phyloP scores from a whole-genome alignment of 345 rosid genomes.

The Tarenaya hassleriana region DNA sequence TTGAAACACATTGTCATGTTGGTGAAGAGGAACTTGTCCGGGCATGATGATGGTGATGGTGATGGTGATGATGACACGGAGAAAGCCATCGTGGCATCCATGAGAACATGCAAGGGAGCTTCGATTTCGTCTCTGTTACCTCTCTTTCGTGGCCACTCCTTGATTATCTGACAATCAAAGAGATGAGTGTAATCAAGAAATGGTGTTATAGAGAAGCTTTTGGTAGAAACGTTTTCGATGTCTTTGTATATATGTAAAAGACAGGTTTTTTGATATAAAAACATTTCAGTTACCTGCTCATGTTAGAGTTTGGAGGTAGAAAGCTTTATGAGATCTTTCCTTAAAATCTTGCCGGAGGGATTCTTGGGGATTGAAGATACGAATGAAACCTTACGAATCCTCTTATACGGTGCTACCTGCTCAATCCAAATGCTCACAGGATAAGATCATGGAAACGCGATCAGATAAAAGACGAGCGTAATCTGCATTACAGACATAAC shows the following conservation, averaged over 20 bases:
- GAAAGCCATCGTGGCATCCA: slow-evolving; percentile 20
- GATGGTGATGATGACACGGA: slow-evolving; percentile 24
- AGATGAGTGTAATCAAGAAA: slow-evolving; percentile 3
- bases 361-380: slow-evolving; percentile 63
- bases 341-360: slow-evolving; percentile 69
- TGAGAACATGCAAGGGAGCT: slow-evolving; percentile 31
- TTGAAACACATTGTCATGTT: slow-evolving; percentile 36
- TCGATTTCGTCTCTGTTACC: slow-evolving; percentile 32
- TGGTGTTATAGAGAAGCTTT: slow-evolving; percentile 2
- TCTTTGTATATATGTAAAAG: slow-evolving; percentile 24
- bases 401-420: slow-evolving; percentile 38
- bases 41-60: slow-evolving; percentile 15
- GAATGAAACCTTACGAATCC: slow-evolving; percentile 59
- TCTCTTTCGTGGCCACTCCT: slow-evolving; percentile 25
- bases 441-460: not conserved
- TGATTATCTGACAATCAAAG: slow-evolving; percentile 24
- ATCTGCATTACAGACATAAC: slow-evolving; percentile 12
- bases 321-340: slow-evolving; percentile 71
- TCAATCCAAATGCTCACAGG: slow-evolving; percentile 5
- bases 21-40: slow-evolving; percentile 29
- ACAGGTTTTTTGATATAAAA: not conserved
- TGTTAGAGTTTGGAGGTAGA: slow-evolving; percentile 34
- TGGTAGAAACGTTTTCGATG: slow-evolving; percentile 10
- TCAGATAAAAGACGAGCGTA: not conserved
- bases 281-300: not conserved